Conservation (phyloP, 1,284 basidiomycete genomes). For the Takashimella koratensis region DNA sequence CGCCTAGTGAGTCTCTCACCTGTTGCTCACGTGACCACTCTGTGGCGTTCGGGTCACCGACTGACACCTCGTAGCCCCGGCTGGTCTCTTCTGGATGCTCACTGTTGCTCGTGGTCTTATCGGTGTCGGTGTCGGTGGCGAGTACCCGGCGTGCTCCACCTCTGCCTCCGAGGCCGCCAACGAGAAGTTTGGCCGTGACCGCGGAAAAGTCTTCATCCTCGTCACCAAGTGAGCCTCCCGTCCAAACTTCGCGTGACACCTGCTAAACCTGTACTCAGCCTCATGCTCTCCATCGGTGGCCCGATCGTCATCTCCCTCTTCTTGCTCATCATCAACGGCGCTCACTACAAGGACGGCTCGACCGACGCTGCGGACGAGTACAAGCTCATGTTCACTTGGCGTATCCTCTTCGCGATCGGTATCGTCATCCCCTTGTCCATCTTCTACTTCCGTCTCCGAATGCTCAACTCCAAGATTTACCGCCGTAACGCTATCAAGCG, state of each 20-base stretch:
- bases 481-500: constrained; percentile 63
- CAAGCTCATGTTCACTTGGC: constrained; percentile 68
- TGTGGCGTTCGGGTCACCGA: neutral
- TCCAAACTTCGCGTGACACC: neutral
- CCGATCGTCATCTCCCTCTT: constrained; percentile 68
- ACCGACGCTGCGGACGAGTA: constrained; percentile 59
- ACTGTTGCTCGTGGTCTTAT: constrained; percentile 68
- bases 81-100: constrained; percentile 67
- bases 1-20: constrained; percentile 43
- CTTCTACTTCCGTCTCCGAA: constrained; percentile 57
- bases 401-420: constrained; percentile 69
- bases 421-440: constrained; percentile 65
- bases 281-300: constrained; percentile 55
- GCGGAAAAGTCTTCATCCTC: constrained; percentile 71
- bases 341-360: constrained; percentile 22
- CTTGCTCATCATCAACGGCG: constrained; percentile 59
- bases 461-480: constrained; percentile 66
- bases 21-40: neutral
- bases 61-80: constrained; percentile 10
- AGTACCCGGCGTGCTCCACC: constrained; percentile 70
- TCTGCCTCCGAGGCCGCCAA: constrained; percentile 69
- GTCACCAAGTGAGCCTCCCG: constrained; percentile 58
- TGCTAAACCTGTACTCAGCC: constrained; percentile 14
- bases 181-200: constrained; percentile 59
- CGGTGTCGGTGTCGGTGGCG: constrained; percentile 69